Percentiles rank a stretch among this genome's conserved stretches.
Evolutionary conservation across 2,329 filamentous ascomycete genomes (phyloP).

Genomic region (Fusarium fujikuroi): DNA sequence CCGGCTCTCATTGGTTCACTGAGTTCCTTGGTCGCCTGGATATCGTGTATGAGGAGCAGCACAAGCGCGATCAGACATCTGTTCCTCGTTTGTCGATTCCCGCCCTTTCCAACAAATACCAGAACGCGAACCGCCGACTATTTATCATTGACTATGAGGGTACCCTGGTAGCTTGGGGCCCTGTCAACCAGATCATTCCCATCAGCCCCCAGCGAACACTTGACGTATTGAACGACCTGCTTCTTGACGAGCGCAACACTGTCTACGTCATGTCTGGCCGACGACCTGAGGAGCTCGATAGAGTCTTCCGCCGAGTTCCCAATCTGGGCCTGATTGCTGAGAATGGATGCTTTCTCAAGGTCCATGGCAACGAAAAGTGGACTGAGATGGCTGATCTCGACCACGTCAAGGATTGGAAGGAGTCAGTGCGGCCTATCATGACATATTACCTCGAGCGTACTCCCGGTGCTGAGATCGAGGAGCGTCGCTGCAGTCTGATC

Average conservation of each 20-base stretch:
- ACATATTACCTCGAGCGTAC: constrained; percentile 91
- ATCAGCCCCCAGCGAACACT: constrained; percentile 86
- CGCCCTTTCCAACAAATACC: constrained; percentile 73
- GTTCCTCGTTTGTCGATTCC: constrained; percentile 84
- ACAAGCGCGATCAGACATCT: constrained; percentile 83
- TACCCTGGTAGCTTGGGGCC: constrained; percentile 88
- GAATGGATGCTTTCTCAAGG: constrained; percentile 90
- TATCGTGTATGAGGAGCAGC: constrained; percentile 84
- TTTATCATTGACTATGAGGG: constrained; percentile 96
- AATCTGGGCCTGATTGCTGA: constrained; percentile 91
- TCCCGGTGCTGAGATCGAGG: constrained; percentile 87
- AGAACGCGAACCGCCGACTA: constrained; percentile 72
- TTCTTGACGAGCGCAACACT: constrained; percentile 81
- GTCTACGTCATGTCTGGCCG: constrained; percentile 96
- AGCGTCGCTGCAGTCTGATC: constrained; percentile 89
- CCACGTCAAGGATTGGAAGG: constrained; percentile 81
- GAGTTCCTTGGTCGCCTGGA: constrained; percentile 77
- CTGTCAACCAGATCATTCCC: constrained; percentile 84
- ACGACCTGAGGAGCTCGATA: constrained; percentile 87
- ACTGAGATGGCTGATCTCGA: constrained; percentile 78
- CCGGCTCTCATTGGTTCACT: constrained; percentile 87
- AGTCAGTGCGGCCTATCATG: constrained; percentile 82
- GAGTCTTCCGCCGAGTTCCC: constrained; percentile 84
- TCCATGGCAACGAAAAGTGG: constrained; percentile 77
- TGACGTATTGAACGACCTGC: constrained; percentile 82